Base-by-base conservation (phyloP, 1,284 basidiomycete species). In the Rhizopogon parksii region DNA sequence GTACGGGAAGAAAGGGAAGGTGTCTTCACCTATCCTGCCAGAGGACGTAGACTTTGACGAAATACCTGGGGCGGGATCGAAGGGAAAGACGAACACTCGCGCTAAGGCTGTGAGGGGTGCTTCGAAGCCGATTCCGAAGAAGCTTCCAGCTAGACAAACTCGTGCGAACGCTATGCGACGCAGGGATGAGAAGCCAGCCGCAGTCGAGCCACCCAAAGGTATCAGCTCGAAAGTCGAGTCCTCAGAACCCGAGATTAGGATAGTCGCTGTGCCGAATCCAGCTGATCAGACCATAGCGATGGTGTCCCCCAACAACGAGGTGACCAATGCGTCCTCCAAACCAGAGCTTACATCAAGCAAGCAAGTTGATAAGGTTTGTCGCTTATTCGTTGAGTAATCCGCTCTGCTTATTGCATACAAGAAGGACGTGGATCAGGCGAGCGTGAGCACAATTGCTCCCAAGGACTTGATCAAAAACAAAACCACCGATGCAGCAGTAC, bases 1-100 rank as follows among this genome's bases (percentile, higher is more conserved):
- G 51, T 54, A 52, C 37, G 46, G 51, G 14, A 62, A 57, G 46
- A 51, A 56, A 21, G 54, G 25, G 6, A 60, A 59, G 17, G 36
- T 39, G 12, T 49, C 56, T 7, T 56, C 58, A 37, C 54, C 57
- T 4, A 19, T 47, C 6, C 50, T 17, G 25, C 34, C 24, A 2
- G 40, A 36, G 14, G n/a, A 14, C 4, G 40, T 51, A 24, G 47
- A 60, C 42, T 51, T 49, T 27, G 55, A 59, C 24, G 55, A 55
- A 37, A 50, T 50, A 46, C 53, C 54, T 11, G 37, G 32, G 38
- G 47, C 53, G 21, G 12, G 36, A 24, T 14, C 25, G 15, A 43
- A 47, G 47, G 34, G 14, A 54, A 46, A 42, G 25, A 30, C 21
- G 19, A 43, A 24, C 12, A 6, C 46, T 11, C 35, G 35, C 21